Evolutionary conservation across 2,329 filamentous ascomycete genomes (phyloP).

Genomic region (Arachnomyces sp.): DNA sequence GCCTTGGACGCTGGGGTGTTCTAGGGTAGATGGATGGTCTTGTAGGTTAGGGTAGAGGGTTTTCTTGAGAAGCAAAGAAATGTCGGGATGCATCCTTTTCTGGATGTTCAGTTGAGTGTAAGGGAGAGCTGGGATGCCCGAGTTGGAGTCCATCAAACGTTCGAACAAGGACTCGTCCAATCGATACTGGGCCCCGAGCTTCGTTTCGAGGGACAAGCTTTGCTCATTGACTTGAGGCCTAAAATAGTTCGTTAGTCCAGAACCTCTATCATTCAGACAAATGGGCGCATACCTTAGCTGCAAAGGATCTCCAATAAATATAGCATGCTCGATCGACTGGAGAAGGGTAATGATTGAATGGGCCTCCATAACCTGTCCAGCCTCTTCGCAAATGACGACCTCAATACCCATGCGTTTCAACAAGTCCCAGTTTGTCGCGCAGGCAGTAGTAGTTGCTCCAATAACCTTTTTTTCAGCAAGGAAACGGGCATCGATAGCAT

Average conservation of each 20-base stretch:
- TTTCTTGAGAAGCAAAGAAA: conserved; percentile 18
- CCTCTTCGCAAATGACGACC: conserved; percentile 58
- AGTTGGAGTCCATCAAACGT: conserved; percentile 33
- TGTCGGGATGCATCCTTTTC: conserved; percentile 25
- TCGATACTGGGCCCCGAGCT: conserved; percentile 41
- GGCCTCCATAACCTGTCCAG: conserved; percentile 58
- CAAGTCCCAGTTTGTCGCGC: conserved; percentile 29
- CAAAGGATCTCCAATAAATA: conserved; percentile 29
- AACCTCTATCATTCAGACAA: conserved; percentile 49
- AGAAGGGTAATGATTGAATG: conserved; percentile 39
- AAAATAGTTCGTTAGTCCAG: conserved; percentile 42
- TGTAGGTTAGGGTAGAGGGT: conserved; percentile 21
- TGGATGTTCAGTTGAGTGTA: conserved; percentile 19
- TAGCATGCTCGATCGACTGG: conserved; percentile 32
- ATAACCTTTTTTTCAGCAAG: conserved; percentile 20
- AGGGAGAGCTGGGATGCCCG: conserved; percentile 14
- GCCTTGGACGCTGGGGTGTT: conserved; percentile 13
- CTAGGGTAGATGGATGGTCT: conserved; percentile 12
- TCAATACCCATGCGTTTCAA: conserved; percentile 22
- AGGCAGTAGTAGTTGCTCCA: conserved; percentile 24
- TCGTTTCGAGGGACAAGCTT: conserved; percentile 45
- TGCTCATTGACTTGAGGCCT: conserved; percentile 24
- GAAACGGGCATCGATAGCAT: conserved; percentile 13
- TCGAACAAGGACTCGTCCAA: conserved; percentile 57
- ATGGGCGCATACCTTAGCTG: conserved; percentile 44